These are phyloP conservation scores for Withania somnifera DNA, from an alignment of 305 asterid genomes.

Conservation along the genomic window DNA sequence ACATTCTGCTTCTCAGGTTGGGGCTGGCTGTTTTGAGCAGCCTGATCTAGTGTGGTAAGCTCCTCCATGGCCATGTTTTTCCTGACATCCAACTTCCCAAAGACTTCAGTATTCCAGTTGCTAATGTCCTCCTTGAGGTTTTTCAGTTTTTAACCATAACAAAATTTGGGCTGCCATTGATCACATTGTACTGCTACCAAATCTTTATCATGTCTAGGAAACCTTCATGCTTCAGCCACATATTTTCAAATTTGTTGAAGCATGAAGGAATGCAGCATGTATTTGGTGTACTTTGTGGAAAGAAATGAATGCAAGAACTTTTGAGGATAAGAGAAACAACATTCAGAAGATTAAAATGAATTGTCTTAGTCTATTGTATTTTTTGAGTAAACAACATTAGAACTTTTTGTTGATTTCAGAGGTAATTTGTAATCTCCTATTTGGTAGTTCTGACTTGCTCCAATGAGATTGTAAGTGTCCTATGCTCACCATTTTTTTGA, in stretches of 20 bases:
- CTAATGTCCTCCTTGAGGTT: not conserved
- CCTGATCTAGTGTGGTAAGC: not conserved
- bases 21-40: not conserved
- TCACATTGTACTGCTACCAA: too few species aligned
- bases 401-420: too few species aligned
- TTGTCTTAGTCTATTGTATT: too few species aligned
- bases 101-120: not conserved
- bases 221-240: not conserved
- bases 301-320: too few species aligned
- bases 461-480: too few species aligned
- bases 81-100: not conserved
- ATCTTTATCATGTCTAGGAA: not conserved
- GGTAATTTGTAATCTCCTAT: too few species aligned
- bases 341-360: not conserved
- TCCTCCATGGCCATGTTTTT: not conserved
- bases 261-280: too few species aligned
- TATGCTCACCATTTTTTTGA: too few species aligned
- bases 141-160: not conserved
- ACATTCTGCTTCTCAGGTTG: not conserved
- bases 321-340: too few species aligned
- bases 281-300: too few species aligned
- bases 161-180: not conserved
- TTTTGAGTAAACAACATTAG: too few species aligned
- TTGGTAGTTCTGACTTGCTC: too few species aligned
- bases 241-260: not conserved